These are phyloP conservation scores for Nematocida sp. DNA, from an alignment of 371 early-diverging fungal species.

Conservation along the genomic window DNA sequence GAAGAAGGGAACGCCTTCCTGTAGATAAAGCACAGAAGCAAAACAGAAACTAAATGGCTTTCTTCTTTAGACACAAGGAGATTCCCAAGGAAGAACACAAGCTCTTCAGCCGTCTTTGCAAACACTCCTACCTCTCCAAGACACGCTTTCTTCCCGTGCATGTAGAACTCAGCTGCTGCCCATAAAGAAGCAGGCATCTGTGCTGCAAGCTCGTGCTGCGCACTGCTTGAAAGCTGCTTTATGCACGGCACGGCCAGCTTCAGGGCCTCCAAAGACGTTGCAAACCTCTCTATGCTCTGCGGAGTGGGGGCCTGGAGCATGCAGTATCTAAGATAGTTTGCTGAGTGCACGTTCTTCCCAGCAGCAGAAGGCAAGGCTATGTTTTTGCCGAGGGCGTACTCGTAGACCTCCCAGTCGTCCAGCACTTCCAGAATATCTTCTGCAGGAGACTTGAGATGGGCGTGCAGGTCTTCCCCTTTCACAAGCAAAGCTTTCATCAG, in stretches of 20 bases:
- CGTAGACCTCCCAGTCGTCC: conserved; percentile 63
- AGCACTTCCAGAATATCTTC: conserved; percentile 48
- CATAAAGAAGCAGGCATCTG: not conserved
- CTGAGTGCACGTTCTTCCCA: not conserved
- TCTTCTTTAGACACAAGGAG: not conserved
- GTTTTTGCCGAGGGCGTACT: not conserved
- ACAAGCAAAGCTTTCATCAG: conserved; percentile 41
- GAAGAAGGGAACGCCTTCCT: not conserved
- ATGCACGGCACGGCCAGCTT: not conserved
- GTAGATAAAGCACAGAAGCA: not conserved
- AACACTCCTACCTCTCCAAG: not conserved
- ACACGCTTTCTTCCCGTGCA: not conserved
- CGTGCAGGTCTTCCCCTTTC: conserved; percentile 4
- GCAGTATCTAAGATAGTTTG: not conserved
- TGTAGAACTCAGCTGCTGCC: not conserved
- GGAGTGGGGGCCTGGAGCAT: not conserved
- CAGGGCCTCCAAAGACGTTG: not conserved
- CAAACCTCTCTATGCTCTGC: not conserved
- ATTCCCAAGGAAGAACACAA: conserved; percentile 12
- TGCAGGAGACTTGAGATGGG: not conserved
- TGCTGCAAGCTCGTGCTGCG: not conserved
- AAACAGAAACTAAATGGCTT: not conserved
- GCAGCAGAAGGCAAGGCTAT: not conserved
- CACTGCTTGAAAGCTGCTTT: not conserved
- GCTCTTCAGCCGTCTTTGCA: not conserved